These are phyloP conservation scores for Gyromitra esculenta DNA, from an alignment of 2,329 filamentous ascomycete species.

Conservation along the genomic window DNA sequence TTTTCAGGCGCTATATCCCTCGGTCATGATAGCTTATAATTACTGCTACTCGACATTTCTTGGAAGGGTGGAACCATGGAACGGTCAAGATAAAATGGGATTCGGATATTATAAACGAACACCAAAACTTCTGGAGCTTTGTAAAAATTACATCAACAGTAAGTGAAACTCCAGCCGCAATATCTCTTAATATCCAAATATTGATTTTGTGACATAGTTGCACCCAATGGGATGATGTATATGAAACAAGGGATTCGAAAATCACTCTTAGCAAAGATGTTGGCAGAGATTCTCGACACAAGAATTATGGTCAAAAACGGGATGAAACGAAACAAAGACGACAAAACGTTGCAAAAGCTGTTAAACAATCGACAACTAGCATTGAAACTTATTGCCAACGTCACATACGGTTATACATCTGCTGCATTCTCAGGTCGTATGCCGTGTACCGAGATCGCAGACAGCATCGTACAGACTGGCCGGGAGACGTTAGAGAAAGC, in stretches of 20 bases:
- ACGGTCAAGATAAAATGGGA: conserved; percentile 93
- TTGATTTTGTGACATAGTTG: conserved; percentile 62
- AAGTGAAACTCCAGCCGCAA: neutral
- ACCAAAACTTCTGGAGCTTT: conserved; percentile 75
- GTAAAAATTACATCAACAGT: conserved; percentile 84
- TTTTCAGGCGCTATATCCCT: conserved; percentile 95
- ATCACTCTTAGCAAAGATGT: conserved; percentile 93
- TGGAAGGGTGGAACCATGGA: conserved; percentile 84
- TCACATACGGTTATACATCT: conserved; percentile 97
- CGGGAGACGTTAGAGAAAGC: conserved; percentile 88
- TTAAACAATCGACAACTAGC: conserved; percentile 94
- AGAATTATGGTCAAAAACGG: conserved; percentile 97
- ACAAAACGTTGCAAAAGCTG: conserved; percentile 83
- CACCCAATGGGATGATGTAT: conserved; percentile 98
- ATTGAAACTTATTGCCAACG: conserved; percentile 95
- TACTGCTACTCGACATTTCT: conserved; percentile 98
- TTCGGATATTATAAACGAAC: conserved; percentile 87
- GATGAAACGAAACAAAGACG: conserved; percentile 90
- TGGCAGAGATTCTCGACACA: conserved; percentile 93
- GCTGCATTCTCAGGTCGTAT: conserved; percentile 96
- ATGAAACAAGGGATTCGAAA: conserved; percentile 84
- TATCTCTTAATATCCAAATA: neutral
- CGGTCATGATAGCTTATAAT: conserved; percentile 99
- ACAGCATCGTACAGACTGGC: conserved; percentile 96
- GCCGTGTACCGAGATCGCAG: conserved; percentile 97